Percentiles rank a stretch among this genome's conserved stretches.
phyloP scores from a whole-genome alignment of 495 filamentous ascomycete genomes.

The Neurospora tetraspora region DNA sequence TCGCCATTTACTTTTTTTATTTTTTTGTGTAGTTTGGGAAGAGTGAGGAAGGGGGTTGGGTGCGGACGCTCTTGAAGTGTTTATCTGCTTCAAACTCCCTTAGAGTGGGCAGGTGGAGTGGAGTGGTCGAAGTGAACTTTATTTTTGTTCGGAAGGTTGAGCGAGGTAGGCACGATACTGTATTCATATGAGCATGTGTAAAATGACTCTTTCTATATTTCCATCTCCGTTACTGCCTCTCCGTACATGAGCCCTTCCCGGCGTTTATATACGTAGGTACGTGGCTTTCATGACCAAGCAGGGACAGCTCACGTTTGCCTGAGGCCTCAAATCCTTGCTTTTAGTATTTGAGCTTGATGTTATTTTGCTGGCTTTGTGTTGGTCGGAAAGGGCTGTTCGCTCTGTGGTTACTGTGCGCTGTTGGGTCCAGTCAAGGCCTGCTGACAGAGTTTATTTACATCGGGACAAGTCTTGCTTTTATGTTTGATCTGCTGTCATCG shows the following conservation, averaged over 20 bases:
- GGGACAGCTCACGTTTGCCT: too few species aligned
- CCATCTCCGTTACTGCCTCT: background rate
- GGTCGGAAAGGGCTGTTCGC: too few species aligned
- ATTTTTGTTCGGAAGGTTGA: background rate
- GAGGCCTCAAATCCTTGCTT: too few species aligned
- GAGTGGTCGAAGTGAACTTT: too few species aligned
- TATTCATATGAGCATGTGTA: background rate
- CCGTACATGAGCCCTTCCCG: background rate
- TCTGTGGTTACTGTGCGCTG: background rate
- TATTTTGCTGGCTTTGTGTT: too few species aligned
- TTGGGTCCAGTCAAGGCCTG: background rate
- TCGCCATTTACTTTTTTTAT: background rate
- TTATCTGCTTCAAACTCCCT: too few species aligned
- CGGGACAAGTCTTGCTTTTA: background rate
- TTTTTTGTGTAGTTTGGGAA: background rate
- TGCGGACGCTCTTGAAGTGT: too few species aligned
- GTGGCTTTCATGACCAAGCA: background rate
- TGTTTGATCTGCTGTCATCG: background rate
- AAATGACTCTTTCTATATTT: background rate
- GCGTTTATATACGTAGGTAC: background rate
- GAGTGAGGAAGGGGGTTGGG: too few species aligned
- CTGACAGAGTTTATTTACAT: background rate
- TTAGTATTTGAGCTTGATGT: too few species aligned
- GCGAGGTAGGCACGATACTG: background rate
- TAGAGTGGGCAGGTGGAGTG: too few species aligned